phyloP scores from a whole-genome alignment of 2,329 filamentous ascomycete species.

The Grosmannia serpens region DNA sequence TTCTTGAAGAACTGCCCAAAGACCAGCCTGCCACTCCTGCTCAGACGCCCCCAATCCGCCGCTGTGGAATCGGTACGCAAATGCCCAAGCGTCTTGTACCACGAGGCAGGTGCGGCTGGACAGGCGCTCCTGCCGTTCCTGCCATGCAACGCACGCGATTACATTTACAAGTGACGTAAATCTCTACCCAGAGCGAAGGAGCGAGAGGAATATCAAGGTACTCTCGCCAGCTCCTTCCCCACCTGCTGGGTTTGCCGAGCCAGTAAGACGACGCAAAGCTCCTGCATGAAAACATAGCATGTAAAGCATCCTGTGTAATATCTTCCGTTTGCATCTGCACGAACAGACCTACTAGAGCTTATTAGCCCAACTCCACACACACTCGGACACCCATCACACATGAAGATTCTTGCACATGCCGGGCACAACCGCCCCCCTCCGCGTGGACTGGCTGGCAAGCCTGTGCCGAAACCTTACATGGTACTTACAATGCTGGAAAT shows the following conservation, averaged over 20 bases:
- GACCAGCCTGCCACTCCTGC: not conserved
- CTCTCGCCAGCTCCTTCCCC: not conserved
- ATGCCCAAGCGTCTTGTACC: not conserved
- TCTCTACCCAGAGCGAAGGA: not conserved
- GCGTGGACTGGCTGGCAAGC: not conserved
- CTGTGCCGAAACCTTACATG: no score
- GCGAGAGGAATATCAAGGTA: not conserved
- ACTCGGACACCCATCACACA: not conserved
- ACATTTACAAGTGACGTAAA: not conserved
- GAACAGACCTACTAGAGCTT: not conserved
- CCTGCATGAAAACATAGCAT: not conserved
- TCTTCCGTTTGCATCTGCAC: not conserved
- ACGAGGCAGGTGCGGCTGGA: not conserved
- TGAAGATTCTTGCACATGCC: not conserved
- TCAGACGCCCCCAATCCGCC: not conserved
- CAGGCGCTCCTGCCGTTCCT: not conserved
- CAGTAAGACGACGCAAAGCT: not conserved
- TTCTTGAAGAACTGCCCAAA: no score
- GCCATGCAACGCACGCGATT: not conserved
- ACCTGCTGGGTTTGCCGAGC: not conserved
- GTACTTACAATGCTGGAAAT: not conserved
- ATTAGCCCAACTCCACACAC: not conserved
- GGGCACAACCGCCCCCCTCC: not conserved
- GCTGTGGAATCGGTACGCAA: not conserved
- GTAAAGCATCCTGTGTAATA: not conserved